Evolutionary conservation across 2,329 filamentous ascomycete species (phyloP).

Genomic region (Apiospora sp.): DNA sequence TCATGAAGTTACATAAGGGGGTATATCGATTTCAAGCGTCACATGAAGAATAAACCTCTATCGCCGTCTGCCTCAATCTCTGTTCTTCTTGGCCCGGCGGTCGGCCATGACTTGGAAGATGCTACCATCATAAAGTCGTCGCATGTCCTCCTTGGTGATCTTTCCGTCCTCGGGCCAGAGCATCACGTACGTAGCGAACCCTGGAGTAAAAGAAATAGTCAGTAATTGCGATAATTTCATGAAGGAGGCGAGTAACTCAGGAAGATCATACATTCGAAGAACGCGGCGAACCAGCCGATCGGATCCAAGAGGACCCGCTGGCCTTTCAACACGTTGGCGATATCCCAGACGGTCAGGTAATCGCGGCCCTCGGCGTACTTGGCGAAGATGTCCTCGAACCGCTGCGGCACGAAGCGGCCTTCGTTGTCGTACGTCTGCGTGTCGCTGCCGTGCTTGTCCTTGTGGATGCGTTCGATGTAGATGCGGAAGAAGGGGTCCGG

Average conservation of each 20-base stretch:
- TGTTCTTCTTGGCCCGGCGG: conserved; percentile 30
- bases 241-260: background rate
- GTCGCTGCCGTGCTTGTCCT: conserved; percentile 53
- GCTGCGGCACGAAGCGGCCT: conserved; percentile 56
- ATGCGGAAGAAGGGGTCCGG: conserved; percentile 52
- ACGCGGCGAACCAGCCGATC: conserved; percentile 43
- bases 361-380: conserved; percentile 53
- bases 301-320: conserved; percentile 53
- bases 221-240: background rate
- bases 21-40: background rate
- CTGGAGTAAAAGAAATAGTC: conserved; percentile 25
- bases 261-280: conserved; percentile 40
- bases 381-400: conserved; percentile 58
- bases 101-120: conserved; percentile 54
- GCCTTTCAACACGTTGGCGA: conserved; percentile 47
- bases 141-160: conserved; percentile 64
- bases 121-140: conserved; percentile 60
- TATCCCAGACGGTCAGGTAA: conserved; percentile 46
- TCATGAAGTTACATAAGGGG: background rate
- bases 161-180: conserved; percentile 63
- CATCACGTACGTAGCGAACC: conserved; percentile 54
- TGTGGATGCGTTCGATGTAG: conserved; percentile 38
- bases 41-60: background rate
- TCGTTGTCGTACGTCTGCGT: conserved; percentile 56
- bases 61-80: background rate